Percentiles rank a stretch among this genome's conserved stretches.
Evolutionary conservation across 192 early-diverging fungal species (phyloP).

Genomic region (Backusella tuberculispora): DNA sequence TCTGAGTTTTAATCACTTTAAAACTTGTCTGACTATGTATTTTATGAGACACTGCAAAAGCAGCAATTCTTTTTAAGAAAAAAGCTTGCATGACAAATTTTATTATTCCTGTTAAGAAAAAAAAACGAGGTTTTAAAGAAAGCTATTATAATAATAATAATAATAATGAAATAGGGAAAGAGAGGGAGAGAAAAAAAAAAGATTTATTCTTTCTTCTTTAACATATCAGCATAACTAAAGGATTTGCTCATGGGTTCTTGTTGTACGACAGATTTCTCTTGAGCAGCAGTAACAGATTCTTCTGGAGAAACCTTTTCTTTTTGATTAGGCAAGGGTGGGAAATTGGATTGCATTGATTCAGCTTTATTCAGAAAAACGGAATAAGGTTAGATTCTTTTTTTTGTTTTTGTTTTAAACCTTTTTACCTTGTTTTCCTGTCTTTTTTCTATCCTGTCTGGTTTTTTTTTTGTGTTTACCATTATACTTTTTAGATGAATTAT

Average conservation of each 20-base stretch:
- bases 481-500: no score
- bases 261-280: slow-evolving; percentile 11
- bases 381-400: background rate
- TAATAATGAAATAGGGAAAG: background rate
- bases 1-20: slow-evolving; percentile 9
- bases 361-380: no score
- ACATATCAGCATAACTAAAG: slow-evolving; percentile 30
- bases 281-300: background rate
- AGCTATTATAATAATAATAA: background rate
- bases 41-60: background rate
- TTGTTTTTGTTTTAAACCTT: slow-evolving; percentile 8
- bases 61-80: background rate
- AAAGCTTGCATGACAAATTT: slow-evolving; percentile 1
- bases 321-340: slow-evolving; percentile 18
- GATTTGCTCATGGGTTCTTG: background rate
- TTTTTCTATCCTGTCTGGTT: slow-evolving; percentile 6
- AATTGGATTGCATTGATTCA: slow-evolving; percentile 13
- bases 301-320: background rate
- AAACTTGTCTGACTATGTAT: slow-evolving; percentile 12
- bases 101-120: background rate
- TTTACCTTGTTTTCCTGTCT: slow-evolving; percentile 7
- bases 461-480: background rate
- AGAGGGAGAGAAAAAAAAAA: background rate
- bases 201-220: slow-evolving; percentile 11
- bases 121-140: background rate